Conservation (phyloP, 495 filamentous ascomycete species). For the Neurospora sp. region DNA sequence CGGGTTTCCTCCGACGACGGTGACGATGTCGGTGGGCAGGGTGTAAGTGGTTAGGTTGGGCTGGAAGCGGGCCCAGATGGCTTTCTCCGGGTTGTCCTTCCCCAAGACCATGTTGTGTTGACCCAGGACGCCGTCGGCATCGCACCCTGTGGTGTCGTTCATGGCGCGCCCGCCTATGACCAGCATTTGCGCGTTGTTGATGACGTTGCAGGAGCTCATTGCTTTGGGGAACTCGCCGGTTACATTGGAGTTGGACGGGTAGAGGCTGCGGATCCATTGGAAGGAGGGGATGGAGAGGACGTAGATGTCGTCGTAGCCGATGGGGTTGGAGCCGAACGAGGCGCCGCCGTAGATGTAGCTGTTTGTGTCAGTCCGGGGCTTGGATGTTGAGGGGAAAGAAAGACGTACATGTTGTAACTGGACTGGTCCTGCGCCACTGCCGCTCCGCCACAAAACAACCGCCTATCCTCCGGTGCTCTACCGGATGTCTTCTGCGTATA, state of each 20-base stretch:
- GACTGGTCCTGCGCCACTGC: conserved; percentile 15
- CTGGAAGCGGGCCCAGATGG: conserved; percentile 7
- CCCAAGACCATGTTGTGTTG: conserved; percentile 14
- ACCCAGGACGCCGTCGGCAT: conserved; percentile 3
- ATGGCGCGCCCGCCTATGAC: conserved; percentile 9
- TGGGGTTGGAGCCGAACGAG: conserved; percentile 4
- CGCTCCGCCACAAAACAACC: conserved; percentile 13
- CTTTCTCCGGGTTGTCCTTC: conserved; percentile 6
- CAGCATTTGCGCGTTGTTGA: conserved; percentile 14
- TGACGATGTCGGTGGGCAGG: conserved; percentile 7
- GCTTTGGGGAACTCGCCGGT: conserved; percentile 8
- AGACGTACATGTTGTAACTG: conserved; percentile 15
- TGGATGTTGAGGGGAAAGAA: too few relatives aligned
- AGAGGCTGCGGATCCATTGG: conserved; percentile 13
- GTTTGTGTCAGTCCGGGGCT: too few relatives aligned
- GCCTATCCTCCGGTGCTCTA: conserved; percentile 1
- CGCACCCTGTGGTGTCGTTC: conserved; percentile 9
- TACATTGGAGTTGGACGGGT: conserved; percentile 5
- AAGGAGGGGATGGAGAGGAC: conserved; percentile 15
- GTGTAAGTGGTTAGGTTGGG: conserved; percentile 12
- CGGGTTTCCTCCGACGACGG: conserved; percentile 3
- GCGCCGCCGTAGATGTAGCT: conserved; percentile 17
- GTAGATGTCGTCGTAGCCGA: conserved; percentile 17
- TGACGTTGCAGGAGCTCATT: conserved; percentile 9
- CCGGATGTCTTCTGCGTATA: conserved; percentile 11